Evolutionary conservation across 305 asterid genomes (phyloP).

Genomic region (Lippia alba): DNA sequence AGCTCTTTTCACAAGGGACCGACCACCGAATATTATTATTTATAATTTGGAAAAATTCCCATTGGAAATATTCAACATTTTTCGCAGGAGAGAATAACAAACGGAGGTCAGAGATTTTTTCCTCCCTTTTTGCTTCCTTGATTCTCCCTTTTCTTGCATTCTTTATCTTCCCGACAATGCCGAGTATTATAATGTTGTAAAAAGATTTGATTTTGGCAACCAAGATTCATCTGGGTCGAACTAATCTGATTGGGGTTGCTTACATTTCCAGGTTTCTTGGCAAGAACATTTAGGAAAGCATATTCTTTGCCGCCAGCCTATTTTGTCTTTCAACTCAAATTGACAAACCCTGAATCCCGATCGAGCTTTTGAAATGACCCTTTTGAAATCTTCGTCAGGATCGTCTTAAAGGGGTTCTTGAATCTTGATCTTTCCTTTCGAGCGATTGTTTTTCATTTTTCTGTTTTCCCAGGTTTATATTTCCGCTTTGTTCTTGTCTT

Average conservation of each 20-base stretch:
- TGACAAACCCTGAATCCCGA: conserved; percentile 47
- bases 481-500: too few species aligned
- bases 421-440: conserved; percentile 26
- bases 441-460: conserved; percentile 23
- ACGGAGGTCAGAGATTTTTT: conserved; percentile 36
- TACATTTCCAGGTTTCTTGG: conserved; percentile 34
- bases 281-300: conserved; percentile 34
- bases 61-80: background rate
- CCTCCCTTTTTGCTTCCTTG: background rate
- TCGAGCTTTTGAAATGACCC: conserved; percentile 12
- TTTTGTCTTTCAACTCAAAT: conserved; percentile 15
- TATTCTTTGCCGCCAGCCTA: conserved; percentile 38
- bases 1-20: background rate
- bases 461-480: conserved; percentile 35
- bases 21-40: background rate
- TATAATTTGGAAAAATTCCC: background rate
- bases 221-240: conserved; percentile 24
- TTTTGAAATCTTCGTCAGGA: conserved; percentile 25
- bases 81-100: background rate
- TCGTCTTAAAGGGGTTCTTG: conserved; percentile 28
- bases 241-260: conserved; percentile 24
- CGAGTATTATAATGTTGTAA: conserved; percentile 22
- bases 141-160: background rate
- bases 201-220: conserved; percentile 16
- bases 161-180: conserved; percentile 3